A percentile compares a stretch with the other conserved stretches of the same genome.
Evolutionary conservation across 192 early-diverging fungal species (phyloP).

Genomic region (Chytriomyces sp.): DNA sequence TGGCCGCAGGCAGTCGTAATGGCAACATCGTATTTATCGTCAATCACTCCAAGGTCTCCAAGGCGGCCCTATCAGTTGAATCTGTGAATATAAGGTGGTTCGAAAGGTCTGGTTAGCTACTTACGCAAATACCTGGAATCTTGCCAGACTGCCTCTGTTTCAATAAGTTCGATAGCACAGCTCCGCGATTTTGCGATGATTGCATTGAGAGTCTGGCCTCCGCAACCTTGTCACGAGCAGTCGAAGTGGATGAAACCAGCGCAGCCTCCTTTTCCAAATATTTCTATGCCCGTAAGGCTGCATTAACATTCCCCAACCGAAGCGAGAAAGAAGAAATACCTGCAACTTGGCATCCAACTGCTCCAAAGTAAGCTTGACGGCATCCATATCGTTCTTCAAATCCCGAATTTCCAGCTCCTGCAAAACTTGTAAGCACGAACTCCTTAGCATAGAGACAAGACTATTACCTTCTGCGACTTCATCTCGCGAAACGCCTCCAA

Average conservation of each 20-base stretch:
- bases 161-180: slow-evolving; percentile 36
- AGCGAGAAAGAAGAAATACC: not conserved
- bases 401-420: slow-evolving; percentile 23
- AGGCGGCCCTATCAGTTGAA: slow-evolving; percentile 68
- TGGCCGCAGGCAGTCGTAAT: slow-evolving; percentile 85
- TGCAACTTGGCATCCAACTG: slow-evolving; percentile 14
- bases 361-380: slow-evolving; percentile 10
- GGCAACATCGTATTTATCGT: slow-evolving; percentile 92
- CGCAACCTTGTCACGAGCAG: slow-evolving; percentile 27
- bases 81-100: not conserved
- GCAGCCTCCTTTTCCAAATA: slow-evolving; percentile 27
- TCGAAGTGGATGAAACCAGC: not conserved
- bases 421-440: not conserved
- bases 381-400: slow-evolving; percentile 32
- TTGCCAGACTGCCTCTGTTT: slow-evolving; percentile 41
- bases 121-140: slow-evolving; percentile 45
- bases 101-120: slow-evolving; percentile 8
- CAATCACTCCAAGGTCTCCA: slow-evolving; percentile 95
- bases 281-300: too few relatives aligned
- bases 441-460: not conserved
- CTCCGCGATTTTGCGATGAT: slow-evolving; percentile 30
- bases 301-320: too few relatives aligned
- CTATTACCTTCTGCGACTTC: slow-evolving; percentile 38
- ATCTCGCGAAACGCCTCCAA: slow-evolving; percentile 52
- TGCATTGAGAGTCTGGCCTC: slow-evolving; percentile 36